Base-by-base conservation (phyloP, 1,284 basidiomycete species). In the Tremellales sp. region DNA sequence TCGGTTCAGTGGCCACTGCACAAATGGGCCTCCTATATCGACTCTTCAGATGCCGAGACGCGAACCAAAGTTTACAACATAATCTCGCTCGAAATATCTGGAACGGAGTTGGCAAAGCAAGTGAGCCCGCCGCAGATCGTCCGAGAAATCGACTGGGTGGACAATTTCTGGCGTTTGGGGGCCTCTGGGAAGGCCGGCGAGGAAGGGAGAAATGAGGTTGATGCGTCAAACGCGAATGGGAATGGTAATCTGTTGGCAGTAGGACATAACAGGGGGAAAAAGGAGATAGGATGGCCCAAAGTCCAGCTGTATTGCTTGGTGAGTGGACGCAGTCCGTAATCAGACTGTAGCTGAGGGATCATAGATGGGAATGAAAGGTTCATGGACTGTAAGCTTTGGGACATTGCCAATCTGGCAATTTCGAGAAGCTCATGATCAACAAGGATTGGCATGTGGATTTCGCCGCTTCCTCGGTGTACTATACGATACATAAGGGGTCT, bases 391-490 rank as follows among this genome's bases (percentile, higher is more conserved):
- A 57, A 66, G 81, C 73, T 12, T 29, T 1, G 3, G 12, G 13
- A 19, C 10, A 5, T 41, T 13, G 28, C n/a, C 2, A 24, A 29
- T 9, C 8, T 22, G 36, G 22, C 14, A 32, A 21, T 3, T 42
- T 24, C n/a, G 47, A 6, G 7, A 22, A n/a, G 10, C 5, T 13
- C 25, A 10, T 40, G 18, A 32, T 28, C 35, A 45, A 41, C n/a
- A 60, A 90, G 88, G 91, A 95, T 64, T 95, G 91, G 93, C 92
- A 97, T 65, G 77, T 95, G 51, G 93, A 97, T 72, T 95, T 97
- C 68, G 92, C 92, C 14, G 92, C 89, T 1, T 91, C 87, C 7
- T 93, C 89, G 1, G 91, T 95, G 9, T 95, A 93, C 71, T 95
- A 95, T 64, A 88, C 92, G 57, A 84, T 95, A 50, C 77, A 92